These are phyloP conservation scores for Crataegus laevigata DNA, from an alignment of 306 rosid species.

Conservation along the genomic window DNA sequence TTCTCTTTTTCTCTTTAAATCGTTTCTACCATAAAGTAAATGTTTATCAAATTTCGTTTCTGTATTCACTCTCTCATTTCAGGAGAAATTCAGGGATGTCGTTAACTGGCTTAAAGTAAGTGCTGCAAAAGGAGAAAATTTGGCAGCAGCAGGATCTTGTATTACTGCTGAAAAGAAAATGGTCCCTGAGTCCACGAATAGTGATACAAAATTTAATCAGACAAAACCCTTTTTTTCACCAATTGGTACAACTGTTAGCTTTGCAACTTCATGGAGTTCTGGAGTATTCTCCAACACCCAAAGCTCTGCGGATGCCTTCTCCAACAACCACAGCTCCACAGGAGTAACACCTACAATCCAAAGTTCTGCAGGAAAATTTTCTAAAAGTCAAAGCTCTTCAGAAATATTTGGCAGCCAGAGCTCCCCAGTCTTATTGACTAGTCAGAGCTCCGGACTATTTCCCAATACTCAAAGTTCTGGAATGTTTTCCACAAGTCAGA, in stretches of 20 bases:
- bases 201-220: conserved; percentile 39
- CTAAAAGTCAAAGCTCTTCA: conserved; percentile 12
- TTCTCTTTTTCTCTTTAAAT: neutral
- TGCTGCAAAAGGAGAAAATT: conserved; percentile 48
- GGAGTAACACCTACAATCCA: neutral
- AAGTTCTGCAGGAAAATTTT: conserved; percentile 16
- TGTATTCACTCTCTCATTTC: conserved; percentile 22
- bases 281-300: conserved; percentile 39
- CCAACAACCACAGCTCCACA: conserved; percentile 18
- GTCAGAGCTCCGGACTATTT: conserved; percentile 18
- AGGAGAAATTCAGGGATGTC: conserved; percentile 88
- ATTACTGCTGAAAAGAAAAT: conserved; percentile 36
- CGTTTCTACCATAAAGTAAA: neutral
- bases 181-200: conserved; percentile 33
- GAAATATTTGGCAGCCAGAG: conserved; percentile 6
- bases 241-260: conserved; percentile 26
- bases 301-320: neutral
- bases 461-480: conserved; percentile 10
- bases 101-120: conserved; percentile 87
- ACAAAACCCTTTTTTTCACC: conserved; percentile 39
- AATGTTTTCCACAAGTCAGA: conserved; percentile 21
- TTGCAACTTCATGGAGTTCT: conserved; percentile 51
- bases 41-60: neutral
- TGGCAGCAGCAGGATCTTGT: conserved; percentile 26
- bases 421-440: conserved; percentile 9